Evolutionary conservation across 257 asterid species (phyloP).

Genomic region (Apocynum venetum): DNA sequence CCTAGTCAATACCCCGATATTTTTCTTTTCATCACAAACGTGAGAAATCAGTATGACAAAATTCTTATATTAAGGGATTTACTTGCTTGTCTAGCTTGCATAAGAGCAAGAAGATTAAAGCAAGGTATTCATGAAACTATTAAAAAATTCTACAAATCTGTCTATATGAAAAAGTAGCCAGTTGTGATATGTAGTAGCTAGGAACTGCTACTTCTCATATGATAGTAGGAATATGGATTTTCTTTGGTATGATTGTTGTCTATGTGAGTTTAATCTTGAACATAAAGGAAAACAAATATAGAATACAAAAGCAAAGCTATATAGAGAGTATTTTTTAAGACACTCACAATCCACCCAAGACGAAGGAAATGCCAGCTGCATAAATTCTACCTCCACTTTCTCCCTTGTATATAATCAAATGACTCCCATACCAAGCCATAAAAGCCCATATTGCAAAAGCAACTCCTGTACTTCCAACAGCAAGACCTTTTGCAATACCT

Average conservation of each 20-base stretch:
- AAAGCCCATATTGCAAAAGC: conserved; percentile 88
- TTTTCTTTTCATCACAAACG: too few species aligned
- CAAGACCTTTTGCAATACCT: conserved; percentile 80
- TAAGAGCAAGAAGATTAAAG: too few species aligned
- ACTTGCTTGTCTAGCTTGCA: too few species aligned
- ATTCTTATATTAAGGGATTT: too few species aligned
- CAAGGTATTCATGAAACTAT: too few species aligned
- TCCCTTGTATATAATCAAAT: conserved; percentile 65
- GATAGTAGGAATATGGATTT: not conserved
- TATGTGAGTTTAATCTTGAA: not conserved
- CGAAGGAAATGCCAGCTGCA: conserved; percentile 69
- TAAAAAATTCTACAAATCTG: too few species aligned
- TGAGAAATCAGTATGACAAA: too few species aligned
- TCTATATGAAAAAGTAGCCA: too few species aligned
- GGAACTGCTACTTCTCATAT: not conserved
- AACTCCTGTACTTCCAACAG: conserved; percentile 72
- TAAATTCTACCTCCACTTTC: conserved; percentile 82
- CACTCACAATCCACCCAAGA: conserved; percentile 86
- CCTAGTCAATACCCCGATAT: too few species aligned
- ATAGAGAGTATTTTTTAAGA: not conserved
- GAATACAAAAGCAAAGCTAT: not conserved
- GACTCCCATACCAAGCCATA: conserved; percentile 93
- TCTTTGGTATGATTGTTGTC: not conserved
- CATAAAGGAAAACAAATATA: not conserved
- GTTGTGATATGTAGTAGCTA: too few species aligned